A percentile compares a stretch with the other conserved stretches of the same genome.
Evolutionary conservation across 2,329 filamentous ascomycete genomes (phyloP).

Genomic region (Hypomyces perniciosus): DNA sequence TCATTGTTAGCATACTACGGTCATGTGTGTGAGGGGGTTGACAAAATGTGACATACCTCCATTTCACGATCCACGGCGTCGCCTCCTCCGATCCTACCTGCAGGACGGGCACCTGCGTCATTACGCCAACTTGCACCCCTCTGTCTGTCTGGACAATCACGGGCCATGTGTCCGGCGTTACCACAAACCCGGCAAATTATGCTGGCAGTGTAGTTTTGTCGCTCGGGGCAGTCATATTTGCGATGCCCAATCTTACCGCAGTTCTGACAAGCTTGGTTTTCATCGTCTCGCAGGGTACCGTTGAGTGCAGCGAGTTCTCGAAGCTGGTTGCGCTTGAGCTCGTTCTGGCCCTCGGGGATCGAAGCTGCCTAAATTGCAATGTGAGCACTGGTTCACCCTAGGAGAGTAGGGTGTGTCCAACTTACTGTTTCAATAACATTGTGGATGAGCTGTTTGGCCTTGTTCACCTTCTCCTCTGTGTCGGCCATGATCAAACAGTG

Average conservation of each 20-base stretch:
- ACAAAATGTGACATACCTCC: slow-evolving; percentile 58
- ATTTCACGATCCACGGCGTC: slow-evolving; percentile 91
- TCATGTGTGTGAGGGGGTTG: not conserved
- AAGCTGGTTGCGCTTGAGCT: slow-evolving; percentile 97
- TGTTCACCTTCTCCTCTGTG: slow-evolving; percentile 98
- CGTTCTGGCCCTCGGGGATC: slow-evolving; percentile 97
- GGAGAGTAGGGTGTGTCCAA: slow-evolving; percentile 18
- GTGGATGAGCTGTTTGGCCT: slow-evolving; percentile 96
- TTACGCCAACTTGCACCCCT: slow-evolving; percentile 91
- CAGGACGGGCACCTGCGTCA: slow-evolving; percentile 49
- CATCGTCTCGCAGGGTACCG: slow-evolving; percentile 96
- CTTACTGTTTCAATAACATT: slow-evolving; percentile 97
- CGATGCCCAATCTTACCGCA: slow-evolving; percentile 97
- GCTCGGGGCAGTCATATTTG: slow-evolving; percentile 97
- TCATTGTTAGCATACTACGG: slow-evolving; percentile 32
- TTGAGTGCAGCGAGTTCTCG: slow-evolving; percentile 96
- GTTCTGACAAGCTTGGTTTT: slow-evolving; percentile 99
- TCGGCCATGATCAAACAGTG: slow-evolving; percentile 99
- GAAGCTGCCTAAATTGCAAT: slow-evolving; percentile 71
- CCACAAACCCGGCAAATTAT: slow-evolving; percentile 98
- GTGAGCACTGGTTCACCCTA: slow-evolving; percentile 18
- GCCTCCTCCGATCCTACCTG: slow-evolving; percentile 64
- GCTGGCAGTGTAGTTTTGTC: slow-evolving; percentile 97
- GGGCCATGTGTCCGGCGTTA: slow-evolving; percentile 96
- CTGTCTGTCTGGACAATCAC: slow-evolving; percentile 93